phyloP scores from a whole-genome alignment of 2,329 filamentous ascomycete species.

The Pestalotiopsis sp. region DNA sequence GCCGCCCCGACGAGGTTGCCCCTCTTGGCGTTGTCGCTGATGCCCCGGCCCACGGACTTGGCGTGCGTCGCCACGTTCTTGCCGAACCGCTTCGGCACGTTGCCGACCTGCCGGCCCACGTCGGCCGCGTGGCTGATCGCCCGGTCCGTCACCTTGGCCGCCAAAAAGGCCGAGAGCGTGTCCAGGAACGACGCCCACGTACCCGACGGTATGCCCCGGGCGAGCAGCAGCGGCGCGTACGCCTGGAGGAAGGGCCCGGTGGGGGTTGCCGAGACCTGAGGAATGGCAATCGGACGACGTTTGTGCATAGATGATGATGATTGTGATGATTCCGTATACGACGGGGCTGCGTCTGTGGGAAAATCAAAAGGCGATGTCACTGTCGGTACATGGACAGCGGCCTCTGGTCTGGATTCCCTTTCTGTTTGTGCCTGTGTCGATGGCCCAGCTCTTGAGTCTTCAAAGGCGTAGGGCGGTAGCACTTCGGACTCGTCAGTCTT shows the following conservation, averaged over 20 bases:
- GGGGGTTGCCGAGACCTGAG: constrained; percentile 34
- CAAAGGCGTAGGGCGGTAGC: background rate
- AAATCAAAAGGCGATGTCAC: constrained; percentile 40
- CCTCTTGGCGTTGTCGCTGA: constrained; percentile 35
- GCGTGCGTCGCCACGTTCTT: constrained; percentile 36
- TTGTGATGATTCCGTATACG: constrained; percentile 22
- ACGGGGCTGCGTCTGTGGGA: constrained; percentile 31
- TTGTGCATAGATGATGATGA: background rate
- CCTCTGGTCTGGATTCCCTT: background rate
- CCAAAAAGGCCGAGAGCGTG: constrained; percentile 46
- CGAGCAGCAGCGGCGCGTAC: constrained; percentile 38
- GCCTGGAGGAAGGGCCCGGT: constrained; percentile 39
- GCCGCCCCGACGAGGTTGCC: constrained; percentile 42
- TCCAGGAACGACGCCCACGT: constrained; percentile 28
- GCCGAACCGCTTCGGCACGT: constrained; percentile 35
- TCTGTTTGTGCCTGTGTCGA: constrained; percentile 6
- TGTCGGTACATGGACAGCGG: constrained; percentile 24
- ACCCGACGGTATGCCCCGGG: constrained; percentile 29
- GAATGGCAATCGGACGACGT: constrained; percentile 38
- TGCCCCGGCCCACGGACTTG: constrained; percentile 35
- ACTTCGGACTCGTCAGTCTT: background rate
- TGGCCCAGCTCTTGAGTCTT: background rate
- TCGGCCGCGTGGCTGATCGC: constrained; percentile 44
- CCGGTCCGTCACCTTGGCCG: constrained; percentile 43
- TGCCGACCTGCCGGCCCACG: constrained; percentile 34